phyloP scores from a whole-genome alignment of 2,329 filamentous ascomycete species.

The Pseudogymnoascus sp. region DNA sequence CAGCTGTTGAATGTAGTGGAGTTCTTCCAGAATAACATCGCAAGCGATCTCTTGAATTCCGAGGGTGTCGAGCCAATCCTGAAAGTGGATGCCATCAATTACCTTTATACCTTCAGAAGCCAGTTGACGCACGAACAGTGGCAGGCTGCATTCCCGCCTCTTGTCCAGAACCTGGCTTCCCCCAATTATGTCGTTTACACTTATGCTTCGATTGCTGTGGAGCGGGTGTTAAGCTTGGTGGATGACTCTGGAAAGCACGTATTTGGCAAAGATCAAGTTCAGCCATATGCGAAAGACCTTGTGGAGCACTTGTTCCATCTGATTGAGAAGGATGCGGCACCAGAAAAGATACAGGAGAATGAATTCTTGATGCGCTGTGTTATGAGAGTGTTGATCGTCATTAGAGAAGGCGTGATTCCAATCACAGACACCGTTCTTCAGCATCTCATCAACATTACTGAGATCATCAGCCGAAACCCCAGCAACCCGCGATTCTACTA shows the following conservation, averaged over 20 bases:
- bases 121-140: constrained; percentile 89
- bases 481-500: constrained; percentile 98
- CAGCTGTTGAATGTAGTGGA: constrained; percentile 81
- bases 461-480: constrained; percentile 87
- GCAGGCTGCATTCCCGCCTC: constrained; percentile 78
- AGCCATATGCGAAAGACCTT: constrained; percentile 76
- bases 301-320: constrained; percentile 85
- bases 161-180: constrained; percentile 86
- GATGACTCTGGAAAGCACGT: constrained; percentile 70
- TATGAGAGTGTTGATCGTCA: constrained; percentile 93
- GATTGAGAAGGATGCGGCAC: constrained; percentile 75
- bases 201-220: constrained; percentile 94
- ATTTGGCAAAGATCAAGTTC: constrained; percentile 72
- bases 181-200: constrained; percentile 96
- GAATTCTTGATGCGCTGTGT: constrained; percentile 98
- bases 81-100: constrained; percentile 98
- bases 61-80: constrained; percentile 71
- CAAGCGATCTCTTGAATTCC: constrained; percentile 73
- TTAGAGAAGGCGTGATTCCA: constrained; percentile 71
- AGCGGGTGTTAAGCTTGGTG: constrained; percentile 79
- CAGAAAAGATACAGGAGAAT: constrained; percentile 95
- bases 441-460: constrained; percentile 82
- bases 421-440: constrained; percentile 73
- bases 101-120: constrained; percentile 92
- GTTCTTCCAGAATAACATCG: constrained; percentile 91